Evolutionary conservation across 345 rosid genomes (phyloP).

Genomic region (Rhodomyrtus tomentosa): DNA sequence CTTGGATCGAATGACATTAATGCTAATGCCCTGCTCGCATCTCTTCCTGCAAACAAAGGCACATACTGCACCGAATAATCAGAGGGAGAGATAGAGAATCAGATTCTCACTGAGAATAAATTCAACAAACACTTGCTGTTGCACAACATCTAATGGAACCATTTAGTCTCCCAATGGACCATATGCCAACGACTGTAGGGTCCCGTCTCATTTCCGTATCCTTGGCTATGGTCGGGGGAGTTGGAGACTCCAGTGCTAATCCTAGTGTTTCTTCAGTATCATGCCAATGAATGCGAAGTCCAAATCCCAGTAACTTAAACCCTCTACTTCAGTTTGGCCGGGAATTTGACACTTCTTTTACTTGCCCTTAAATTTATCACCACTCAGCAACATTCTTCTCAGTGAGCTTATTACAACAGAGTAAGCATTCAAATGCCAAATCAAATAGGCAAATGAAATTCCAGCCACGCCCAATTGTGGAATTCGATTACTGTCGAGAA

Average conservation of each 20-base stretch:
- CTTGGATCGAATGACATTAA: slow-evolving; percentile 42
- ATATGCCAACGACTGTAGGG: neutral
- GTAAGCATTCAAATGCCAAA: too few relatives aligned
- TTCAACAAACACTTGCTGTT: neutral
- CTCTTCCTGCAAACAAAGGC: slow-evolving; percentile 45
- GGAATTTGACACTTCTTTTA: neutral
- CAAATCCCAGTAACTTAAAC: neutral
- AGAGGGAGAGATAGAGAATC: neutral
- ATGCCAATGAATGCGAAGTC: neutral
- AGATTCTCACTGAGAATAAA: neutral
- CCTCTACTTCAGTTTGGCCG: neutral
- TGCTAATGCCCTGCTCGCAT: slow-evolving; percentile 47
- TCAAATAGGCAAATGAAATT: neutral
- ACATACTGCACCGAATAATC: slow-evolving; percentile 22
- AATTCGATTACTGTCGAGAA: neutral
- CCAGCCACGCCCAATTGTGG: neutral
- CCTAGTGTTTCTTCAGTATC: neutral
- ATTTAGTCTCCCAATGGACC: neutral
- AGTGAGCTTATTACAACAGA: neutral
- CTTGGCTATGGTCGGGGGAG: neutral
- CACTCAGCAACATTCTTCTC: neutral
- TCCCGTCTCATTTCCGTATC: neutral
- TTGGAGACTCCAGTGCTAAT: neutral
- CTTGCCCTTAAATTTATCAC: neutral
- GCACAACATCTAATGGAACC: neutral